Percentiles rank a stretch among this genome's conserved stretches.
Conservation (phyloP, 768 basidiomycete genomes). For the Boletus rubroflammeus region DNA sequence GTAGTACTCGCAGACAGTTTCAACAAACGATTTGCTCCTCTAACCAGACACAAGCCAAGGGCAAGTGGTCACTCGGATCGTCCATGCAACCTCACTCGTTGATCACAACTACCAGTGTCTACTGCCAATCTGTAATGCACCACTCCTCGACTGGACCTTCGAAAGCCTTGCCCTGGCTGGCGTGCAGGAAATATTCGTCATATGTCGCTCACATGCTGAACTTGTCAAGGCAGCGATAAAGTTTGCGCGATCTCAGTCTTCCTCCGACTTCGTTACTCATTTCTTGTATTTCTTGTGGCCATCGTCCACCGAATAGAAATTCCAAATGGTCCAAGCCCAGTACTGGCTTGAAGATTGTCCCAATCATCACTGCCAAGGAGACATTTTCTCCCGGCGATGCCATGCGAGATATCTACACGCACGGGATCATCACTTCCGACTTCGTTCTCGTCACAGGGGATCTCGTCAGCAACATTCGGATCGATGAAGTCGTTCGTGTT, state of each 20-base stretch:
- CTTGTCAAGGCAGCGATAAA: constrained; percentile 81
- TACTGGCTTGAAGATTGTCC: constrained; percentile 77
- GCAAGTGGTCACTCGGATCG: constrained; percentile 42
- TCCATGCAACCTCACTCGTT: constrained; percentile 12
- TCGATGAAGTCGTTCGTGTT: constrained; percentile 83
- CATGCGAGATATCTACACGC: constrained; percentile 90
- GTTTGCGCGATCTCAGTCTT: constrained; percentile 42
- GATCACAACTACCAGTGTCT: constrained; percentile 58
- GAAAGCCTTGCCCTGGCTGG: constrained; percentile 93
- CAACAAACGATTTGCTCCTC: constrained; percentile 87
- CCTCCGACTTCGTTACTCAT: constrained; percentile 11
- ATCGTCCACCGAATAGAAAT: constrained; percentile 41
- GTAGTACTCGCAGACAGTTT: constrained; percentile 96
- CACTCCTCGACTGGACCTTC: constrained; percentile 93
- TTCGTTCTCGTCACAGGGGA: constrained; percentile 91
- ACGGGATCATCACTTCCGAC: constrained; percentile 85
- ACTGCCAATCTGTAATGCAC: constrained; percentile 90
- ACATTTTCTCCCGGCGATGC: constrained; percentile 89
- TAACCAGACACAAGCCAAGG: constrained; percentile 85
- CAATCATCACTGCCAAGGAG: constrained; percentile 81
- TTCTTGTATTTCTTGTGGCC: constrained; percentile 1
- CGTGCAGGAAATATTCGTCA: constrained; percentile 93
- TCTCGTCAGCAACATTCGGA: constrained; percentile 87
- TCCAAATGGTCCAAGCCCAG: constrained; percentile 84
- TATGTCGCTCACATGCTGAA: constrained; percentile 87